These are phyloP conservation scores for Eimeria brunetti DNA, from an alignment of 169 alveolate genomes.

Conservation along the genomic window DNA sequence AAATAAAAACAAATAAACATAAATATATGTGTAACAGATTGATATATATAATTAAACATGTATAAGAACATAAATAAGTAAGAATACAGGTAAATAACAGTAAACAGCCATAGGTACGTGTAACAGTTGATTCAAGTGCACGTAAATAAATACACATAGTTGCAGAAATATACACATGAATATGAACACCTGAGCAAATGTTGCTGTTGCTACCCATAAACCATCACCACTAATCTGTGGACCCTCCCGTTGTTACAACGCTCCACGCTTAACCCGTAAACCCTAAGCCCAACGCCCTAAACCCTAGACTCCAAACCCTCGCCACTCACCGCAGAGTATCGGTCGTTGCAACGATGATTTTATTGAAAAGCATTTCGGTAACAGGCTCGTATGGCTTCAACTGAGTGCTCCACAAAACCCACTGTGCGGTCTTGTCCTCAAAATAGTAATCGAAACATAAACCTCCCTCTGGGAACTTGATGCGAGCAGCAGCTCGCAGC, in stretches of 20 bases:
- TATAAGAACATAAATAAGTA: no score
- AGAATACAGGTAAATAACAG: no score
- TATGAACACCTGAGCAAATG: no score
- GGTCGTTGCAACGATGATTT: conserved; percentile 88
- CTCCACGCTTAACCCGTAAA: neutral
- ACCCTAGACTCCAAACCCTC: neutral
- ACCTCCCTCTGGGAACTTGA: conserved; percentile 96
- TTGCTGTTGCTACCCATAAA: no score
- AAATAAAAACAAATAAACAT: conserved; percentile 59
- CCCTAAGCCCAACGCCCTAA: neutral
- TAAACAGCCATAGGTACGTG: no score
- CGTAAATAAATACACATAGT: neutral
- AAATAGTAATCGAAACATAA: conserved; percentile 93
- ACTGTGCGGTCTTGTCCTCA: conserved; percentile 87
- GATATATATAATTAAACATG: neutral
- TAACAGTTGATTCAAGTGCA: neutral
- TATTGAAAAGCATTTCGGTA: conserved; percentile 87
- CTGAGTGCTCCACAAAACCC: conserved; percentile 90
- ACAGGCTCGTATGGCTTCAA: conserved; percentile 87
- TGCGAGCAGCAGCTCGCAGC: conserved; percentile 89
- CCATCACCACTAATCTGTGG: no score
- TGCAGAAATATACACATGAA: no score
- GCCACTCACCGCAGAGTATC: conserved; percentile 80
- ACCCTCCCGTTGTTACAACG: no score
- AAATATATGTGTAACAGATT: no score